These are phyloP conservation scores for Hygrocybe punicea DNA, from an alignment of 768 basidiomycete genomes.

Conservation along the genomic window DNA sequence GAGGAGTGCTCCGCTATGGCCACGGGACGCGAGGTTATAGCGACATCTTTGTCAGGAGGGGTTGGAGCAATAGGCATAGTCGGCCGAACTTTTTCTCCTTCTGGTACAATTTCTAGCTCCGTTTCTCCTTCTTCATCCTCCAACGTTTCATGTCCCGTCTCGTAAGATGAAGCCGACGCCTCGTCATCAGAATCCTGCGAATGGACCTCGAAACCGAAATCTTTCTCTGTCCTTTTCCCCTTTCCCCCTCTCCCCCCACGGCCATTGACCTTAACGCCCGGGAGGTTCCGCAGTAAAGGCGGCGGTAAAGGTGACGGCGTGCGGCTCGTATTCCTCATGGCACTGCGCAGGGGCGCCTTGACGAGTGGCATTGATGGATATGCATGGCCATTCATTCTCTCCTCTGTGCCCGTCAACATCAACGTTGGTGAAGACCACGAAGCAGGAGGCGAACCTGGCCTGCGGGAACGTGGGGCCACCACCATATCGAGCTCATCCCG, in stretches of 20 bases:
- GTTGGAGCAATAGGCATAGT: too few relatives aligned
- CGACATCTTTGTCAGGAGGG: background rate
- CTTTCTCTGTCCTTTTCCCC: conserved; percentile 6
- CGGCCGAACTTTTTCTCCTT: background rate
- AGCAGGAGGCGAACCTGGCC: background rate
- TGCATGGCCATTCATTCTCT: conserved; percentile 1
- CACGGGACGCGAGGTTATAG: background rate
- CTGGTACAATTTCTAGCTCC: conserved; percentile 7
- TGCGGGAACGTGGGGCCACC: background rate
- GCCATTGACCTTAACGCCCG: background rate
- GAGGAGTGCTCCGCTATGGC: background rate
- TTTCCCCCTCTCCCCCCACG: conserved; percentile 22
- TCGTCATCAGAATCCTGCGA: conserved; percentile 36
- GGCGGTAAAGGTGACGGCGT: conserved; percentile 45
- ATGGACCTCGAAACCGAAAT: background rate
- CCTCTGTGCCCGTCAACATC: background rate
- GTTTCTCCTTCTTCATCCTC: conserved; percentile 33
- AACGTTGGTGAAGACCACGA: conserved; percentile 4
- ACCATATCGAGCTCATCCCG: conserved; percentile 29
- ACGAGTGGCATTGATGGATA: conserved; percentile 23
- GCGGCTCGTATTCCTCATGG: conserved; percentile 52
- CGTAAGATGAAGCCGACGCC: conserved; percentile 60
- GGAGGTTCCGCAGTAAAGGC: background rate
- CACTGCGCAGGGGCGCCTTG: conserved; percentile 58
- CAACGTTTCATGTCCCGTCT: conserved; percentile 58